Conservation (phyloP, 441 rosid species). For the Macaranga tanarius region DNA sequence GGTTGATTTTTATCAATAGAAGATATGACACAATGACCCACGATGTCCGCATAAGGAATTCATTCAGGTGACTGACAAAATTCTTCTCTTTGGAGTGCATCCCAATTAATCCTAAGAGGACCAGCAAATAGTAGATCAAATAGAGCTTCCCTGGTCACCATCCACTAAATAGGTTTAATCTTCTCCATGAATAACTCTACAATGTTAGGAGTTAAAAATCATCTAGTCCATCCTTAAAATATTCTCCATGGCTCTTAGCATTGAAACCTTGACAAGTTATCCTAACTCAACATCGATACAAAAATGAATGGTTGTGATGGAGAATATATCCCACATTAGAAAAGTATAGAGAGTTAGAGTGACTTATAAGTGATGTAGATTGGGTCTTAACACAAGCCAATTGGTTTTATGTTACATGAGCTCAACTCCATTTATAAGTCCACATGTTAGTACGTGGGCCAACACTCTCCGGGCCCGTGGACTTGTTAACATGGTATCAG, state of each 20-base stretch:
- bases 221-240: not conserved
- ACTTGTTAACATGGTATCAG: too few relatives aligned
- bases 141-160: not conserved
- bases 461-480: too few relatives aligned
- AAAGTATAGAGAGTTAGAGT: too few relatives aligned
- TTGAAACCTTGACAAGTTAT: not conserved
- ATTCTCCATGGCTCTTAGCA: not conserved
- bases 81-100: not conserved
- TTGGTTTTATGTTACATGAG: too few relatives aligned
- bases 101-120: not conserved
- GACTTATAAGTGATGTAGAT: too few relatives aligned
- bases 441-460: too few relatives aligned
- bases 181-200: not conserved
- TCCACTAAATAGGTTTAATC: not conserved
- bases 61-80: not conserved
- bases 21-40: not conserved
- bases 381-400: too few relatives aligned
- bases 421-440: too few relatives aligned
- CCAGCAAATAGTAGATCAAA: not conserved
- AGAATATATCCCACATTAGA: too few relatives aligned
- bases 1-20: not conserved
- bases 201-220: not conserved
- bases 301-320: too few relatives aligned
- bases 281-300: not conserved
- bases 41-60: slow-evolving; percentile 3